Percentiles rank a stretch among this genome's conserved stretches.
phyloP scores from a whole-genome alignment of 2,329 filamentous ascomycete genomes.

The Knufia petricola region DNA sequence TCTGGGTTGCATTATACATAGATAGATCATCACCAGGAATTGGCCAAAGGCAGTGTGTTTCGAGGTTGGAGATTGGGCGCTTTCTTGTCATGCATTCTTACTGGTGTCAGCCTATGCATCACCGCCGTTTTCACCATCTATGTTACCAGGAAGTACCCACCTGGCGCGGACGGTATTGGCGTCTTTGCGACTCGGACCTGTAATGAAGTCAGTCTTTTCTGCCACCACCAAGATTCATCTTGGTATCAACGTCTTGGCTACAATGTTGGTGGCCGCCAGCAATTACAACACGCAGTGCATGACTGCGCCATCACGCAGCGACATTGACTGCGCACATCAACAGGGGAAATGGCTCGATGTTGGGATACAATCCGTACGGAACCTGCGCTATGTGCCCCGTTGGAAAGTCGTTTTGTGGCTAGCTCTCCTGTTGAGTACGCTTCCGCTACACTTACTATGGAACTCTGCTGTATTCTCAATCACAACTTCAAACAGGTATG shows the following conservation, averaged over 20 bases:
- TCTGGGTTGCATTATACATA: too few relatives aligned
- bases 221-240: conserved; percentile 4
- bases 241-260: conserved; percentile 11
- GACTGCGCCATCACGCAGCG: conserved; percentile 19
- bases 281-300: conserved; percentile 26
- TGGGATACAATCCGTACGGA: conserved; percentile 6
- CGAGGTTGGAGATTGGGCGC: neutral
- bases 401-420: conserved; percentile 6
- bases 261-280: conserved; percentile 18
- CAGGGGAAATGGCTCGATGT: conserved; percentile 8
- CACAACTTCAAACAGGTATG: neutral
- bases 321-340: conserved; percentile 22
- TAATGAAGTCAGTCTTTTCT: neutral
- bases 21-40: too few relatives aligned
- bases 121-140: neutral
- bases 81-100: neutral
- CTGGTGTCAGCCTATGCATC: neutral
- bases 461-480: neutral
- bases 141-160: neutral
- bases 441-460: conserved; percentile 7
- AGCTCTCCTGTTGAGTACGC: neutral
- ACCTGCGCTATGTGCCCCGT: conserved; percentile 4
- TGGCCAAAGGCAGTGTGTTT: too few relatives aligned
- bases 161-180: neutral
- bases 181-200: neutral